Percentiles rank a stretch among this genome's conserved stretches.
Conservation (phyloP, 1,284 basidiomycete species). For the Ganoderma resinaceum region DNA sequence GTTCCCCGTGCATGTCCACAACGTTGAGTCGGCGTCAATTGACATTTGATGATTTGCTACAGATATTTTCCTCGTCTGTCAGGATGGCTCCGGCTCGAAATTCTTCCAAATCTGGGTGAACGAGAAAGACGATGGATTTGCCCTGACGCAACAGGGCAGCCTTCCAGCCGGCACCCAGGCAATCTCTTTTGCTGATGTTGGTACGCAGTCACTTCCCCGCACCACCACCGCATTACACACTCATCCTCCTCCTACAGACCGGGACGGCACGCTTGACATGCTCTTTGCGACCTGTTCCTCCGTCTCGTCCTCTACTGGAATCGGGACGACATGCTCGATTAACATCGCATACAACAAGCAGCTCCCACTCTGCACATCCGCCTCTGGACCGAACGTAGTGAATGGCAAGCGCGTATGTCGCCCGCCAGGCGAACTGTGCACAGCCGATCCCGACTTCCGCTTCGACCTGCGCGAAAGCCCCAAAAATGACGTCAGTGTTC, state of each 20-base stretch:
- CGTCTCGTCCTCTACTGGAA: constrained; percentile 69
- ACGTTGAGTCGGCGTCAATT: background rate
- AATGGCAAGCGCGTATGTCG: constrained; percentile 72
- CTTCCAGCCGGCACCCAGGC: constrained; percentile 84
- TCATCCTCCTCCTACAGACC: constrained; percentile 58
- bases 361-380: constrained; percentile 76
- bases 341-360: constrained; percentile 97
- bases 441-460: constrained; percentile 80
- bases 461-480: constrained; percentile 71
- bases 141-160: constrained; percentile 68
- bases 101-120: constrained; percentile 95
- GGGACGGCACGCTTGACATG: constrained; percentile 97
- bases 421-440: constrained; percentile 82
- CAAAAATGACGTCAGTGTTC: constrained; percentile 63
- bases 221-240: background rate
- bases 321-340: constrained; percentile 81
- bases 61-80: constrained; percentile 94
- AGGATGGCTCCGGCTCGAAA: constrained; percentile 58
- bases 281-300: constrained; percentile 87
- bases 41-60: constrained; percentile 10
- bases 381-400: constrained; percentile 53
- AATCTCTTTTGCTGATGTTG: constrained; percentile 92
- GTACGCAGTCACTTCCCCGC: constrained; percentile 50
- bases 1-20: background rate
- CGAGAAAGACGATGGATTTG: constrained; percentile 78